phyloP scores from a whole-genome alignment of 371 early-diverging fungal species.

The Nosema granulosis region DNA sequence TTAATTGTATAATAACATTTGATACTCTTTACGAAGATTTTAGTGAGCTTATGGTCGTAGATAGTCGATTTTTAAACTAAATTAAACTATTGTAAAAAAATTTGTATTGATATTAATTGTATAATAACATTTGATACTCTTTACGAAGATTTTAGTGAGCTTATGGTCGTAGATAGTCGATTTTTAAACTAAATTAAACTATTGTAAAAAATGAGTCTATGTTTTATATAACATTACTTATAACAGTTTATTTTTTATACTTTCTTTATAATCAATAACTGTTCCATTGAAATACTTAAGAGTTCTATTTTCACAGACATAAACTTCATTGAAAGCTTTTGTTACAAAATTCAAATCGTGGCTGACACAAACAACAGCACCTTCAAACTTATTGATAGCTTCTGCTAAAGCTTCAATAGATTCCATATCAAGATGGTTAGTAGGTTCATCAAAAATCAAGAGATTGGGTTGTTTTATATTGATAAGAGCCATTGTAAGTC shows the following conservation, averaged over 20 bases:
- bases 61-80: too few relatives aligned
- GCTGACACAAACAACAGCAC: slow-evolving; percentile 90
- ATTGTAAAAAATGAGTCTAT: neutral
- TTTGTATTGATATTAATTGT: neutral
- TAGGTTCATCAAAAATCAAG: slow-evolving; percentile 93
- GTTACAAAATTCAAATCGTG: slow-evolving; percentile 89
- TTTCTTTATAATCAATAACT: slow-evolving; percentile 46
- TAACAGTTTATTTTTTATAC: neutral
- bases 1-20: too few relatives aligned
- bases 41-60: too few relatives aligned
- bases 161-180: neutral
- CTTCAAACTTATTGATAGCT: slow-evolving; percentile 83
- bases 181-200: neutral
- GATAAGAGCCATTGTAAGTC: slow-evolving; percentile 87
- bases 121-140: neutral
- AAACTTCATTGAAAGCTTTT: slow-evolving; percentile 80
- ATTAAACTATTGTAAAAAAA: too few relatives aligned
- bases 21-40: too few relatives aligned
- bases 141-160: neutral
- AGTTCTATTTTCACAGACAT: slow-evolving; percentile 75
- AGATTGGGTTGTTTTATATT: slow-evolving; percentile 81
- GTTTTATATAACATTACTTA: neutral
- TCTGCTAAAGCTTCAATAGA: slow-evolving; percentile 89
- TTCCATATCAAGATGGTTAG: slow-evolving; percentile 82
- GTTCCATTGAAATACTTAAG: slow-evolving; percentile 42